Conservation (phyloP, 1,139 yeast genomes). For the Taphrina communis region DNA sequence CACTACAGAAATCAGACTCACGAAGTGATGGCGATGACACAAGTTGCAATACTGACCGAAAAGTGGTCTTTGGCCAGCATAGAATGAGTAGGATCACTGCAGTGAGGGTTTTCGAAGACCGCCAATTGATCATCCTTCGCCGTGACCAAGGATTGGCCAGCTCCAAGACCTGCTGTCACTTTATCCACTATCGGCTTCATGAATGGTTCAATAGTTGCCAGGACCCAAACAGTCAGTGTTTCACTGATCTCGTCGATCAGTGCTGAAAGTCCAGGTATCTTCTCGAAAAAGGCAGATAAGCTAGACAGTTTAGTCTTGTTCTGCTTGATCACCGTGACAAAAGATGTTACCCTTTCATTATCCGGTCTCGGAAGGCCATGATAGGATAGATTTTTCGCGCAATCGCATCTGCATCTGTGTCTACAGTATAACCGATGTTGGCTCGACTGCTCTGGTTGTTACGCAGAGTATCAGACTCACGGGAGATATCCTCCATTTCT, state of each 20-base stretch:
- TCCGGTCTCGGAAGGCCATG: slow-evolving; percentile 47
- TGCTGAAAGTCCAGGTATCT: slow-evolving; percentile 46
- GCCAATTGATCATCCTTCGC: slow-evolving; percentile 48
- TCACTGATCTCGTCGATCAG: slow-evolving; percentile 48
- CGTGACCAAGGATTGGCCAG: slow-evolving; percentile 47
- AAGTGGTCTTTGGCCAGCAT: slow-evolving; percentile 49
- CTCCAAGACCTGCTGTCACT: slow-evolving; percentile 45
- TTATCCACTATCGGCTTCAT: slow-evolving; percentile 47
- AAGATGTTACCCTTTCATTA: slow-evolving; percentile 45
- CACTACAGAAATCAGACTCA: slow-evolving; percentile 21
- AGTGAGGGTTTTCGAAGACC: slow-evolving; percentile 47
- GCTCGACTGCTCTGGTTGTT: neutral
- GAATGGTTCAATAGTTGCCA: slow-evolving; percentile 48
- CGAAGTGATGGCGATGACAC: neutral
- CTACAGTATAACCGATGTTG: slow-evolving; percentile 24
- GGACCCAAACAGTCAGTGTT: slow-evolving; percentile 47
- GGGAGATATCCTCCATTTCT: slow-evolving; percentile 42
- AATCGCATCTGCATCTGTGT: slow-evolving; percentile 45
- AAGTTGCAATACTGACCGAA: slow-evolving; percentile 36
- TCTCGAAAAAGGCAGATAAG: slow-evolving; percentile 44
- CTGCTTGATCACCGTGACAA: no score
- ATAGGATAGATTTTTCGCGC: slow-evolving; percentile 46
- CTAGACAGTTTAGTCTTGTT: neutral
- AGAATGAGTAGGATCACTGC: slow-evolving; percentile 48
- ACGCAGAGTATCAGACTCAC: slow-evolving; percentile 39